These are phyloP conservation scores for Sophora flavescens DNA, from an alignment of 306 rosid genomes.

Conservation along the genomic window DNA sequence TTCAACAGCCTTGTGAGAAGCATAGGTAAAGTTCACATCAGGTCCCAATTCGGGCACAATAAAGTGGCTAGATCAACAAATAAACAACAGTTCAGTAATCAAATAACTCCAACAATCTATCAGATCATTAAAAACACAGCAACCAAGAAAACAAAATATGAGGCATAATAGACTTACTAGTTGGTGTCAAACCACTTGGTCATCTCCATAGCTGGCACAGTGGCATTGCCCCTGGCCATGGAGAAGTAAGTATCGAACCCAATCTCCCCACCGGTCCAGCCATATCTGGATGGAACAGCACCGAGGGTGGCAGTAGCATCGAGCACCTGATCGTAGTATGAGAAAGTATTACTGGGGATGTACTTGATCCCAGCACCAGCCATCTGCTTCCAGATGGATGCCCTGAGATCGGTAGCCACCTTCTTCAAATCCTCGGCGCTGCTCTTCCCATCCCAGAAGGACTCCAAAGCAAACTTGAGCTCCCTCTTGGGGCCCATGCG, in stretches of 20 bases:
- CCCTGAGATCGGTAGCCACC: conserved; percentile 82
- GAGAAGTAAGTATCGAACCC: conserved; percentile 85
- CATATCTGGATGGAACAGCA: conserved; percentile 88
- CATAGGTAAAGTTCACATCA: conserved; percentile 72
- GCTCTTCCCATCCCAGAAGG: conserved; percentile 93
- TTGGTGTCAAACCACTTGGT: conserved; percentile 99
- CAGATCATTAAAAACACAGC: background rate
- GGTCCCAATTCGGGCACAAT: conserved; percentile 97
- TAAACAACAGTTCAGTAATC: conserved; percentile 35
- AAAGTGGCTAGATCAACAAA: conserved; percentile 75
- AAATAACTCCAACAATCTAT: background rate
- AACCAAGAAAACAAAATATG: background rate
- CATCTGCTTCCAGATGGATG: conserved; percentile 94
- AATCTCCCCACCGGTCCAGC: conserved; percentile 88
- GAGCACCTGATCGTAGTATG: conserved; percentile 83
- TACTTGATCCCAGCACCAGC: conserved; percentile 78
- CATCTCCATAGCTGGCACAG: conserved; percentile 98
- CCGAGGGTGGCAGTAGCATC: conserved; percentile 88
- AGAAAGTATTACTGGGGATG: conserved; percentile 91
- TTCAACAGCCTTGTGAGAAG: conserved; percentile 93
- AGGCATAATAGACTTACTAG: conserved; percentile 66
- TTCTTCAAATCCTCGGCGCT: conserved; percentile 83
- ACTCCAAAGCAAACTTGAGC: conserved; percentile 91
- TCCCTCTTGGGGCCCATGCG: conserved; percentile 98
- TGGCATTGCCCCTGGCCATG: conserved; percentile 96